Evolutionary conservation across 176 grass and related monocot genomes (phyloP).

Genomic region (Microstegium vimineum): DNA sequence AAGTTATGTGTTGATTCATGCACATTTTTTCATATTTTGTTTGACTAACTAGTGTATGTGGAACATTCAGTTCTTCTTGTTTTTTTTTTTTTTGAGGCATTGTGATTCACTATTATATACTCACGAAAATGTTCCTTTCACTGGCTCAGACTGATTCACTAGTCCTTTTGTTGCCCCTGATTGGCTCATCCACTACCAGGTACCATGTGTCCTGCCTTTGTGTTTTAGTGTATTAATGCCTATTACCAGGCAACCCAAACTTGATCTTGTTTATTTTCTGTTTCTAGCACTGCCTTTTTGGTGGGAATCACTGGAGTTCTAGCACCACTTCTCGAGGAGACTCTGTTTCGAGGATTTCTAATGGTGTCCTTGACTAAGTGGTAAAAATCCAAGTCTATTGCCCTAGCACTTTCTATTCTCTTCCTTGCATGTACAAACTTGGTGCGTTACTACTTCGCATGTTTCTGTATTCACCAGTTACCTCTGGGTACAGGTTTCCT

Average conservation of each 20-base stretch:
- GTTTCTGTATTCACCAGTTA: background rate
- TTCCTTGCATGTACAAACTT: slow-evolving; percentile 1
- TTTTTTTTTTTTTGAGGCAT: background rate
- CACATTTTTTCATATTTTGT: background rate
- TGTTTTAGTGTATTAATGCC: slow-evolving; percentile 16
- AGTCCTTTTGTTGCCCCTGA: slow-evolving; percentile 73
- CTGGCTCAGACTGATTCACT: slow-evolving; percentile 76
- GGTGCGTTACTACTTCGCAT: background rate
- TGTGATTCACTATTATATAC: background rate
- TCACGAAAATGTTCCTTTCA: background rate
- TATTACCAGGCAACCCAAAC: background rate
- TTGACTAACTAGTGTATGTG: background rate
- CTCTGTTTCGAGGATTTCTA: slow-evolving; percentile 90
- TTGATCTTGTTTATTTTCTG: slow-evolving; percentile 34
- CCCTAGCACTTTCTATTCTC: slow-evolving; percentile 12
- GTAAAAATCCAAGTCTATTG: slow-evolving; percentile 34
- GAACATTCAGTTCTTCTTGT: background rate
- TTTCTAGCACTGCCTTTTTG: slow-evolving; percentile 74
- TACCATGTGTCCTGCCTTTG: slow-evolving; percentile 26
- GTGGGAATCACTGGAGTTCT: slow-evolving; percentile 88
- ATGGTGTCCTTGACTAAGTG: slow-evolving; percentile 92
- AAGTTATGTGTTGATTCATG: background rate
- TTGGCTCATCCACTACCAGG: slow-evolving; percentile 86
- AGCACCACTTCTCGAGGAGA: slow-evolving; percentile 94
- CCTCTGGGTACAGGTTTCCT: slow-evolving; percentile 59